Percentiles rank a stretch among this genome's conserved stretches.
Evolutionary conservation across 2,329 filamentous ascomycete genomes (phyloP).

Genomic region (Seiridium cupressi): DNA sequence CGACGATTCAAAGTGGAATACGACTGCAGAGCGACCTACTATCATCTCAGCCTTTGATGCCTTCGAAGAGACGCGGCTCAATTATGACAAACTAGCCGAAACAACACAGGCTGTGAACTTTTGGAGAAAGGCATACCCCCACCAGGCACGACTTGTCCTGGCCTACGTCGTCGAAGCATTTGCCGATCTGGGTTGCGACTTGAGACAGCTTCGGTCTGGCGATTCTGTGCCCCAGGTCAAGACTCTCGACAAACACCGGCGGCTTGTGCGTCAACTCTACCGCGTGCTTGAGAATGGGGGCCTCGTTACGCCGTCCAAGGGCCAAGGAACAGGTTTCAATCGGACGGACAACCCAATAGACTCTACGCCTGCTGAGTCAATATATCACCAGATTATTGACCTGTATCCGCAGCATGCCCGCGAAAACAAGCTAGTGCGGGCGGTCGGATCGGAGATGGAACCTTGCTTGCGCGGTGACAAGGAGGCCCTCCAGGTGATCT

Average conservation of each 20-base stretch:
- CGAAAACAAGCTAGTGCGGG: constrained; percentile 16
- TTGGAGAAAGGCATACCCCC: constrained; percentile 23
- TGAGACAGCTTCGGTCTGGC: constrained; percentile 17
- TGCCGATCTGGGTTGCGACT: constrained; percentile 21
- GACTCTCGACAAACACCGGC: constrained; percentile 20
- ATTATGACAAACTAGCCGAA: neutral
- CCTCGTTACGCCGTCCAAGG: neutral
- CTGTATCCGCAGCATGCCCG: constrained; percentile 12
- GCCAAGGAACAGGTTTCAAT: neutral
- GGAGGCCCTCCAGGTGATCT: constrained; percentile 19
- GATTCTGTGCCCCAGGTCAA: constrained; percentile 16
- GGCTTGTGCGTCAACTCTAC: constrained; percentile 23
- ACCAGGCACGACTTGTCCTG: constrained; percentile 26
- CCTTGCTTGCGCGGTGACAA: constrained; percentile 17
- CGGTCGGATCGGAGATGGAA: constrained; percentile 15
- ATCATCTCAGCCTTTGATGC: constrained; percentile 1
- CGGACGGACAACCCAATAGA: constrained; percentile 9
- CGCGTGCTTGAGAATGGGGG: constrained; percentile 28
- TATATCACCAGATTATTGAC: constrained; percentile 12
- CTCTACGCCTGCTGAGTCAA: constrained; percentile 4
- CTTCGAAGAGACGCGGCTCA: neutral
- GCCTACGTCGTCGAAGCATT: constrained; percentile 32
- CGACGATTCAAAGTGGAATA: too few relatives aligned
- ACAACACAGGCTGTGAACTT: constrained; percentile 16
- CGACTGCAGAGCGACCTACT: neutral